phyloP scores from a whole-genome alignment of 73 alveolate genomes.

The Durusdinium trenchii region DNA sequence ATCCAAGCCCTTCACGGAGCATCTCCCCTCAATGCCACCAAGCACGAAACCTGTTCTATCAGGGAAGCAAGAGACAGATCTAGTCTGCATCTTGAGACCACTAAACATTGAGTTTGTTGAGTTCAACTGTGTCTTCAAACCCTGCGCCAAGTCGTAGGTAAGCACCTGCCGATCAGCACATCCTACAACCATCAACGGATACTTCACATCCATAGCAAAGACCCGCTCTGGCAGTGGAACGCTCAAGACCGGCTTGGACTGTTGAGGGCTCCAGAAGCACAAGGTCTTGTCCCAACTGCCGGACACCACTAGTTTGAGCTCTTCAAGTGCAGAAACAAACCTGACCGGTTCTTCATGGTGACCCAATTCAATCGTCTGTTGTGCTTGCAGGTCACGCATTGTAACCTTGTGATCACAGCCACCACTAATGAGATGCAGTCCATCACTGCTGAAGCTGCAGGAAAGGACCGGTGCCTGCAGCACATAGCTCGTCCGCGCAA shows the following conservation, averaged over 20 bases:
- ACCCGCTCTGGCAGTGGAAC: slow-evolving; percentile 71
- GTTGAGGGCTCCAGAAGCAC: slow-evolving; percentile 82
- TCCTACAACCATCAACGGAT: slow-evolving; percentile 53
- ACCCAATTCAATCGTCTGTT: slow-evolving; percentile 35
- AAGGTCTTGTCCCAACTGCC: slow-evolving; percentile 83
- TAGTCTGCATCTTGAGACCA: slow-evolving; percentile 59
- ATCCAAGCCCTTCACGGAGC: slow-evolving; percentile 48
- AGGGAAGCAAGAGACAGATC: slow-evolving; percentile 58
- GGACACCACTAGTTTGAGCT: slow-evolving; percentile 19
- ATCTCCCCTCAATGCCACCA: slow-evolving; percentile 78
- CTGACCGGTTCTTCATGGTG: slow-evolving; percentile 44
- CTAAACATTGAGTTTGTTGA: slow-evolving; percentile 43
- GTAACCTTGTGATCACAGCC: slow-evolving; percentile 79
- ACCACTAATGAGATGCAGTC: slow-evolving; percentile 39
- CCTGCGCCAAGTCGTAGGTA: slow-evolving; percentile 9
- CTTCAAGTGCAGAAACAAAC: slow-evolving; percentile 19
- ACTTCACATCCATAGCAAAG: slow-evolving; percentile 81
- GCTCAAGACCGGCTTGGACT: slow-evolving; percentile 44
- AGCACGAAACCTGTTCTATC: slow-evolving; percentile 4
- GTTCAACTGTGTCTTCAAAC: neutral
- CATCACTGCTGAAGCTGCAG: slow-evolving; percentile 66
- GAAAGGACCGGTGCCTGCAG: slow-evolving; percentile 53
- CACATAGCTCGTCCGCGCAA: slow-evolving; percentile 28
- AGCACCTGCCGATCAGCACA: slow-evolving; percentile 66
- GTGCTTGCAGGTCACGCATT: slow-evolving; percentile 58